Evolutionary conservation across 768 basidiomycete species (phyloP).

Genomic region (Lactifluus pinguis): DNA sequence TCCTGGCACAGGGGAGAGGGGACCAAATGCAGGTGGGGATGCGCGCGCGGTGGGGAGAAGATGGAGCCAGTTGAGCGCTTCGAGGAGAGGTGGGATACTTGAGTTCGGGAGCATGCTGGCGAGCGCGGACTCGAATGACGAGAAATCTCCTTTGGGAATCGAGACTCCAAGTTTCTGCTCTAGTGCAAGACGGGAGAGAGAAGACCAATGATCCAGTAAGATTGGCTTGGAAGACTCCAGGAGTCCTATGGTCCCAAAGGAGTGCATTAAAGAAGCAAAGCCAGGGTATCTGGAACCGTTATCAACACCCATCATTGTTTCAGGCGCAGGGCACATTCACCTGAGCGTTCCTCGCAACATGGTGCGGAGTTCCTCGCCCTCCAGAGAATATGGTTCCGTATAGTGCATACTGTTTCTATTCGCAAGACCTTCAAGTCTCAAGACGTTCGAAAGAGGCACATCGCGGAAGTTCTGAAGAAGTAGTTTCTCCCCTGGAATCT

Average conservation of each 20-base stretch:
- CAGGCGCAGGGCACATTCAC: constrained; percentile 28
- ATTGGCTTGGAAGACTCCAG: constrained; percentile 38
- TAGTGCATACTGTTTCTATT: constrained; percentile 80
- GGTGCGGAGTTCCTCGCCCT: constrained; percentile 39
- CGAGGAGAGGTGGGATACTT: constrained; percentile 25
- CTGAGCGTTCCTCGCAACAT: constrained; percentile 81
- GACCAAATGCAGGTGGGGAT: constrained; percentile 12
- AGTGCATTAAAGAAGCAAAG: constrained; percentile 63
- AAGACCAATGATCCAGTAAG: constrained; percentile 30
- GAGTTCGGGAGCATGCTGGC: constrained; percentile 18
- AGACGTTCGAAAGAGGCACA: constrained; percentile 54
- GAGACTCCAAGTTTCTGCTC: constrained; percentile 22
- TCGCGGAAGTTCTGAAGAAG: constrained; percentile 50
- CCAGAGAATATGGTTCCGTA: constrained; percentile 52
- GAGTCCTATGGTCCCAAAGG: constrained; percentile 63
- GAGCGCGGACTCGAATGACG: constrained; percentile 30
- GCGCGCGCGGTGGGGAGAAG: constrained; percentile 20
- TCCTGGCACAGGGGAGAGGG: constrained; percentile 38
- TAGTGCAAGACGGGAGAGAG: constrained; percentile 31
- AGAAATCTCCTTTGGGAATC: constrained; percentile 24
- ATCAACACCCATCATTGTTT: background rate
- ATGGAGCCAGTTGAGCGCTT: constrained; percentile 46
- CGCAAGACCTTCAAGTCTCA: constrained; percentile 73
- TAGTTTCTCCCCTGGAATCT: constrained; percentile 45
- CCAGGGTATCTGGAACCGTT: constrained; percentile 63